Base-by-base conservation (phyloP, 1,284 basidiomycete species). In the Melanopsichium pennsylvanicum region DNA sequence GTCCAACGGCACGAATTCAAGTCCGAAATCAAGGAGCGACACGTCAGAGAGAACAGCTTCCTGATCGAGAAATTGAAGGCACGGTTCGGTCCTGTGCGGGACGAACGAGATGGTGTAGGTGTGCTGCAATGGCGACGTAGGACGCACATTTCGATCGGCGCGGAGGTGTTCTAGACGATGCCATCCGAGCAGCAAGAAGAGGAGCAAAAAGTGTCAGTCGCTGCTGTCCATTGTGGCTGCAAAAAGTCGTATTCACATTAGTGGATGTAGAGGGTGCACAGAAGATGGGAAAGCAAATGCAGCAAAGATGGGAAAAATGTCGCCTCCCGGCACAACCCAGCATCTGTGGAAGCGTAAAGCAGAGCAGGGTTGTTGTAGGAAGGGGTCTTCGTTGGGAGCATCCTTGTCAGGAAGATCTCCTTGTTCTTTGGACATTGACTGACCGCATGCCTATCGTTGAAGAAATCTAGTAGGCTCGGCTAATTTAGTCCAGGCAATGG, bases 1-100 rank as follows among this genome's bases (percentile, higher is more conserved):
- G 57, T 93, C 93, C 26, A 97, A 80, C 3, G 93, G 92, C 44
- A 97, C 92, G 77, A 97, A 92, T 71, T 95, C 93, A 31, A 97
- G 85, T 74, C 92, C 91, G 80, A 93, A 95, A 48, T 92, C 87
- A 18, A 72, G 61, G 4, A 79, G 52, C 27, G 64, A 55, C 21
- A 74, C 47, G 41, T 59, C 39, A n/a, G 46, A 47, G 15, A 74
- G 55, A 12, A 69, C 45, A 13, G 48, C 21, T 37, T 64, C 55
- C 38, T 54, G 39, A 34, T 68, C 63, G 47, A 80, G 61, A 21
- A 62, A 74, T 29, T 76, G 73, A 25, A 80, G 41, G 44, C 75
- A 92, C 5, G 97, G 86, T 16, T 90, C 90, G 1, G 94, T 97
- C 29, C 87, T 85, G 35, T 94, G 86, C 6, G 96, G 95, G 0